Evolutionary conservation across 176 grass and related monocot genomes (phyloP).

Genomic region (Triticum aestivum): IWGSC_CS_RefSeq_v2.1 NC_057795.1:603185041-603185540

Average conservation of each 20-base stretch:
- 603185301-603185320: slow-evolving; percentile 4
- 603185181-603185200: slow-evolving; percentile 80
- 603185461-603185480: slow-evolving; percentile 25
- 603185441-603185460: slow-evolving; percentile 24
- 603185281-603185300: background rate
- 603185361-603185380: slow-evolving; percentile 83
- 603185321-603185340: background rate
- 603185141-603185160: slow-evolving; percentile 90
- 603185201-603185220: background rate
- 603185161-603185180: slow-evolving; percentile 98
- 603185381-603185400: slow-evolving; percentile 99
- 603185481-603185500: slow-evolving; percentile 23
- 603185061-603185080: background rate
- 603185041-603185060: slow-evolving; percentile 1
- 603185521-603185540: slow-evolving; percentile 11
- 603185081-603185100: slow-evolving; percentile 17
- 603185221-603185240: background rate
- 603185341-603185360: slow-evolving; percentile 34
- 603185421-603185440: slow-evolving; percentile 78
- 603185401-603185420: slow-evolving; percentile 87
- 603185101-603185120: slow-evolving; percentile 41
- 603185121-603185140: slow-evolving; percentile 90
- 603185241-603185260: background rate
- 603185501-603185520: slow-evolving; percentile 60
- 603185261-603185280: background rate